Base-by-base conservation (phyloP, 257 asterid species). In the Rhazya stricta region DNA sequence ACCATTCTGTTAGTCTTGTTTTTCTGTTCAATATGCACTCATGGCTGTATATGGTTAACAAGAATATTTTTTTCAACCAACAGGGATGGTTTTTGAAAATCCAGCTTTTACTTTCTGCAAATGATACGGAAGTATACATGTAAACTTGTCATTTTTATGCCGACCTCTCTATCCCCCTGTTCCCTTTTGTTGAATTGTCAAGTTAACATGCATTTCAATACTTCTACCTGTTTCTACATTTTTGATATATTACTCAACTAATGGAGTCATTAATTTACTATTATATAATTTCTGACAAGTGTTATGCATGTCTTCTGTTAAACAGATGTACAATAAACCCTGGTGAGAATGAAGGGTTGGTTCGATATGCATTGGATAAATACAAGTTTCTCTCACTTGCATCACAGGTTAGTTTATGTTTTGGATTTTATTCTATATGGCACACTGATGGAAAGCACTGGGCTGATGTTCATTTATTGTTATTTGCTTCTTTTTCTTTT, bases 261-360 rank as follows among this genome's bases (percentile, higher is more conserved):
- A 4, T 27, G 13, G n/a, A n/a, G n/a, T 60, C 2, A 2, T 9
- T 23, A n/a, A 23, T 12, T 58, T 60, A 29, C 67, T 11, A 60
- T 60, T 4, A 4, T 32, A 60, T 5, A 34, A 32, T 21, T 62
- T 34, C 43, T 62, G 5, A 62, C 1, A 4, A 5, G 12, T 62
- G 27, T 19, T 5, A 6, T 34, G 45, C 43, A 32, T 63, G 37
- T 23, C 12, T 72, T 51, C 63, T 72, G 39, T 75, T 77, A 69
- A 81, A 88, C 90, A 94, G 99, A 66, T 94, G 99, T 84, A 94
- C 98, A 10, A 94, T 94, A 87, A 94, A 91, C 83, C 98, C 99
- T 18, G 97, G 99, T 50, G 99, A 94, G 82, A 94, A 94, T 84
- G 99, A 94, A 84, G 93, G 97, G 27, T 69, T 94, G 76, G 99